phyloP scores from a whole-genome alignment of 2,329 filamentous ascomycete genomes.

The Botrytis hyacinthi region DNA sequence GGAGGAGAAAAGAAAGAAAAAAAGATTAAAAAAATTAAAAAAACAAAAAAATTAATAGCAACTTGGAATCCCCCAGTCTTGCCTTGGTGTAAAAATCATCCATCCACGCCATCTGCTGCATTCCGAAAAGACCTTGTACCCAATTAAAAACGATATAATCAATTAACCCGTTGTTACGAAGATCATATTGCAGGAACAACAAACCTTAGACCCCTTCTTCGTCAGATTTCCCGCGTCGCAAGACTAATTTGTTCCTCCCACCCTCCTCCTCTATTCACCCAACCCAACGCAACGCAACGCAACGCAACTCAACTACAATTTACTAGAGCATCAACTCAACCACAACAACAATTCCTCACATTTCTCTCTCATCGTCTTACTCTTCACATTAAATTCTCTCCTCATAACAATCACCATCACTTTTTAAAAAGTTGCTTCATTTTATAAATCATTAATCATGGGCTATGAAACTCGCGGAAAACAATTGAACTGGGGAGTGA shows the following conservation, averaged over 20 bases:
- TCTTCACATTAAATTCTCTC: background rate
- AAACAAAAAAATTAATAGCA: background rate
- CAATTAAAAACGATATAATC: conserved; percentile 27
- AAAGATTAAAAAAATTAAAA: background rate
- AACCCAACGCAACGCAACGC: too few species aligned
- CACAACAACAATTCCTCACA: background rate
- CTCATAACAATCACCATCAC: conserved; percentile 11
- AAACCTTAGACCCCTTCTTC: conserved; percentile 26
- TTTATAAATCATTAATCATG: conserved; percentile 51
- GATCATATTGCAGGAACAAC: conserved; percentile 38
- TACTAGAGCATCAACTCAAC: too few species aligned
- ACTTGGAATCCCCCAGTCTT: conserved; percentile 15
- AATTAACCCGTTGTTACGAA: conserved; percentile 33
- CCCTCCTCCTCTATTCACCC: background rate
- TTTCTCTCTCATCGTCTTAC: background rate
- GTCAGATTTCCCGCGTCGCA: conserved; percentile 30
- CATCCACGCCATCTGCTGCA: conserved; percentile 26
- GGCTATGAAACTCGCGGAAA: conserved; percentile 97
- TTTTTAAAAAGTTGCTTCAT: conserved; percentile 23
- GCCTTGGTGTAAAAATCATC: conserved; percentile 5
- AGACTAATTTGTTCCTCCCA: conserved; percentile 18
- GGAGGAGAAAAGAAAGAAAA: background rate
- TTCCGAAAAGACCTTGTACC: conserved; percentile 31
- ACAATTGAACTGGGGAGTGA: conserved; percentile 85
- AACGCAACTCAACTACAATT: too few species aligned